Evolutionary conservation across 1,139 yeast genomes (phyloP).

Genomic region (Kodamaea sp.): DNA sequence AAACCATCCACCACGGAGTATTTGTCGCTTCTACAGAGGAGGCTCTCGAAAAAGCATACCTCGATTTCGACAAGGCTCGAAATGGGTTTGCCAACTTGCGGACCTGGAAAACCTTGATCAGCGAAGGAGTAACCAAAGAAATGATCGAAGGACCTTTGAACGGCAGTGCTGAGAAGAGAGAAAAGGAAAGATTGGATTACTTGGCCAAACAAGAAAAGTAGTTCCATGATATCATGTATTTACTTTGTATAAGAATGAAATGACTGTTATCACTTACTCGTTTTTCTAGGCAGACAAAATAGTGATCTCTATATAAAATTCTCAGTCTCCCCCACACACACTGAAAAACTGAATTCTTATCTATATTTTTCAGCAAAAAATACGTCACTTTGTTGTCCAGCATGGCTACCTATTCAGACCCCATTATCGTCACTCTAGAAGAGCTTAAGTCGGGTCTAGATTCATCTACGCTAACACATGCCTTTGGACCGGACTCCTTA

Average conservation of each 20-base stretch:
- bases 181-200: constrained; percentile 26
- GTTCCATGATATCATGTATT: too few relatives aligned
- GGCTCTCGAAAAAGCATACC: constrained; percentile 60
- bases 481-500: constrained; percentile 60
- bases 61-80: constrained; percentile 63
- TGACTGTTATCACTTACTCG: too few relatives aligned
- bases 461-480: constrained; percentile 35
- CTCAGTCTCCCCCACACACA: too few relatives aligned
- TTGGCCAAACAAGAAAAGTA: too few relatives aligned
- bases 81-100: constrained; percentile 76
- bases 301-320: too few relatives aligned
- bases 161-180: constrained; percentile 36
- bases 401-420: constrained; percentile 8
- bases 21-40: constrained; percentile 69
- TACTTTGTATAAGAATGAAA: too few relatives aligned
- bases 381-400: too few relatives aligned
- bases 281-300: too few relatives aligned
- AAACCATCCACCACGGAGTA: constrained; percentile 85
- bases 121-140: constrained; percentile 53
- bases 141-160: constrained; percentile 42
- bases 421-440: constrained; percentile 35
- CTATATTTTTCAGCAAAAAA: too few relatives aligned
- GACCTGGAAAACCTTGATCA: constrained; percentile 68
- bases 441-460: constrained; percentile 37
- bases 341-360: too few relatives aligned